Conservation (phyloP, 805 yeast species). For the Kluyveromyces lactis region DNA sequence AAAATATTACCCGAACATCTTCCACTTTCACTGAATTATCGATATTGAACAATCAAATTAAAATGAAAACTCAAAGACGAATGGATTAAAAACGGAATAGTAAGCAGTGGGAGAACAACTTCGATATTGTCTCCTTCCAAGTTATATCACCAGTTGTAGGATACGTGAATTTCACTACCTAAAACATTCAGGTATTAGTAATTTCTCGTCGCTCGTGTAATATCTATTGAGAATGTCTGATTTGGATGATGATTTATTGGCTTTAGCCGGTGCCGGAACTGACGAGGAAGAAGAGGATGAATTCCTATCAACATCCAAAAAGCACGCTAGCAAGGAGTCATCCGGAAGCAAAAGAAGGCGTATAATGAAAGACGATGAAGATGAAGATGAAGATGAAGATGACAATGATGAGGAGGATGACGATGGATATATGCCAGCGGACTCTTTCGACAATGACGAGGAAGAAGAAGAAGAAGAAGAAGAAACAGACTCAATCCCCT, state of each 20-base stretch:
- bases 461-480: conserved; percentile 33
- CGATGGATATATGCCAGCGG: conserved; percentile 33
- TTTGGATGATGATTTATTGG: conserved; percentile 91
- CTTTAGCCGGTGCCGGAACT: conserved; percentile 78
- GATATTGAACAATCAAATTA: too few relatives aligned
- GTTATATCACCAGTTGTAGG: too few relatives aligned
- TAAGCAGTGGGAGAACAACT: too few relatives aligned
- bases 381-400: conserved; percentile 27
- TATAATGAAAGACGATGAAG: conserved; percentile 30
- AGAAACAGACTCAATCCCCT: conserved; percentile 54
- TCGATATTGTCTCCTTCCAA: too few relatives aligned
- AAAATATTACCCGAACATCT: too few relatives aligned
- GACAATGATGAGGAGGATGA: conserved; percentile 30
- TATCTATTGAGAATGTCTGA: conserved; percentile 75
- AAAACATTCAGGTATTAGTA: too few relatives aligned
- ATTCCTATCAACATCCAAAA: conserved; percentile 20
- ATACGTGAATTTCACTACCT: too few relatives aligned
- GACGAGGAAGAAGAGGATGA: conserved; percentile 34
- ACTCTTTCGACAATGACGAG: conserved; percentile 23
- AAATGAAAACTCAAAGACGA: too few relatives aligned
- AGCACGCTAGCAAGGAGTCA: conserved; percentile 22
- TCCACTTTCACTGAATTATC: too few relatives aligned
- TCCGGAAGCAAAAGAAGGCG: conserved; percentile 29
- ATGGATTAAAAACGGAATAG: too few relatives aligned
- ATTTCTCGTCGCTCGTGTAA: too few relatives aligned